Evolutionary conservation across 345 rosid species (phyloP), one percentile per base, ranked within the genome.

Genomic region (Bruguiera gymnorhiza): DNA sequence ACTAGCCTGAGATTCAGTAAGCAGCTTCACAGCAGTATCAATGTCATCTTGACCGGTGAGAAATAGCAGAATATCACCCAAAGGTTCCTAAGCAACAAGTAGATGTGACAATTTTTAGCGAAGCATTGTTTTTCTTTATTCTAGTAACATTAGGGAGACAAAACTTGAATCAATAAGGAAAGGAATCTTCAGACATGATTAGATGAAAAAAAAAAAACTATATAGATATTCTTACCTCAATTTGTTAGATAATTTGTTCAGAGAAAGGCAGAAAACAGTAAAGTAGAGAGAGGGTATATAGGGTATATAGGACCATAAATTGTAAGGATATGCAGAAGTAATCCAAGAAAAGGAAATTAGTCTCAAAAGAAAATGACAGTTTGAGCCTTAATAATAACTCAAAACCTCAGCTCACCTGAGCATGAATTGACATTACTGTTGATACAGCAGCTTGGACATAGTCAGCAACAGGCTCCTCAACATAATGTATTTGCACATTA

Each of bases 11-110:
- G 88, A 77, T 67, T 95, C 97, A 50, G 82, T 78, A 39, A 95
- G 87, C 76, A 89, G 62, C 81, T 76, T 83, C 65, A 82, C 79
- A 66, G 96, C 87, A 68, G 87, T 80, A 68, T 89, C 93, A 62
- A 95, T 95, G 76, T 92, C 99, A 75, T 95, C 99, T 81, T 95
- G 96, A 81, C 99, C 99, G 24, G 99, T 95, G 26, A 92, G 96
- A 77, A 94, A 95, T 60, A 89, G 92, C 77, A 95, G 82, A 81
- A 92, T 82, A 82, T 92, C 97, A 70, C 97, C 99, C 6, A 82
- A 69, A 26, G 99, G 91, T 79, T 95, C 97, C 98, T 91, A 70
- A 67, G 54, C 31, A 36, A 60, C 24, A 63, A 62, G 26, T 26
- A 63, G 24, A 18, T n/a, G 36, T 16, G 6, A 43, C 0, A 54